Conservation (phyloP, 2,329 filamentous ascomycete genomes). For the Paraconiothyrium sp. region DNA sequence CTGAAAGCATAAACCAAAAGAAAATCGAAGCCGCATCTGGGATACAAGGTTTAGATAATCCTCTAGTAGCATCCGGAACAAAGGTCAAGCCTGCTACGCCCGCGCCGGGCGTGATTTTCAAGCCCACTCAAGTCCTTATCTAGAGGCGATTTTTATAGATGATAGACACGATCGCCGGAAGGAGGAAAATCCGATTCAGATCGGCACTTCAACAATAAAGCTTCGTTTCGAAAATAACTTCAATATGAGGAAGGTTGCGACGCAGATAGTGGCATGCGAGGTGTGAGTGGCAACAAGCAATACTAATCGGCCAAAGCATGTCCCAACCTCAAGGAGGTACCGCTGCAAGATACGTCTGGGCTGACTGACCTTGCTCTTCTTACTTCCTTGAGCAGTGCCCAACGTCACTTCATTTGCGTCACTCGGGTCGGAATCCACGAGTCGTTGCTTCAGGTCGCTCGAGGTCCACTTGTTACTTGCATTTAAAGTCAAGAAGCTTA, state of each 20-base stretch:
- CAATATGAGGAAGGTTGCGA: background rate
- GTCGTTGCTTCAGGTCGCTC: background rate
- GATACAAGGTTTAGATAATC: no score
- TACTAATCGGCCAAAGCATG: background rate
- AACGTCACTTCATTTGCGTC: background rate
- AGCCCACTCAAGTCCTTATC: no score
- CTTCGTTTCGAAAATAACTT: background rate
- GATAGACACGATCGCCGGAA: no score
- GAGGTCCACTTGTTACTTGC: background rate
- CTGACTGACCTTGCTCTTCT: background rate
- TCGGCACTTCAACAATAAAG: background rate
- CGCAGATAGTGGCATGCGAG: background rate
- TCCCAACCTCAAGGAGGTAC: background rate
- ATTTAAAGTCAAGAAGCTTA: background rate
- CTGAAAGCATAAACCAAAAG: no score
- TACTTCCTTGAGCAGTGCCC: background rate
- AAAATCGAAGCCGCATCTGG: no score
- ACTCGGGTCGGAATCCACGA: background rate
- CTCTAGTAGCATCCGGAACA: no score
- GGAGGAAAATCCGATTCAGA: no score
- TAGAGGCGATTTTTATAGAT: no score
- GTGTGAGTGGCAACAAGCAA: background rate
- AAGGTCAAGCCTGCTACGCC: no score
- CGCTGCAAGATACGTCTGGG: background rate
- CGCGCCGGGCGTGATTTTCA: no score